Base-by-base conservation (phyloP, 1,139 yeast species). In the Pichia sp. region DNA sequence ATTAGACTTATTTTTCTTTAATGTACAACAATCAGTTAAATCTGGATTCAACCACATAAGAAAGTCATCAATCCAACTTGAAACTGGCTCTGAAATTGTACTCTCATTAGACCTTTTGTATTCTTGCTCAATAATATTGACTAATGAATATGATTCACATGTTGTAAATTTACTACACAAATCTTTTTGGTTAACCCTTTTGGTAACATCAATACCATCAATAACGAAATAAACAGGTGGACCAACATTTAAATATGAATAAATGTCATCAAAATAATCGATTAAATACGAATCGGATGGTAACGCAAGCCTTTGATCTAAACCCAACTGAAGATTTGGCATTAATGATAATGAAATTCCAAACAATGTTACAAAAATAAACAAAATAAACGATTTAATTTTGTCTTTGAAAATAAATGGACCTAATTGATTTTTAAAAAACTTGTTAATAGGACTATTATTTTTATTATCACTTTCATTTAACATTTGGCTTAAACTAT, bases 41-140 rank as follows among this genome's bases (percentile, higher is more conserved):
- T 77, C 78, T 0, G 98, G 98, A 61, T 89, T 89, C 53, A 90
- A 69, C 86, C 94, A 92, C 43, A 81, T 76, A 55, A 92, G 73
- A 62, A 80, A 90, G 62, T 92, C 97, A 65, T 92, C 98, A 46
- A 89, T 70, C 97, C 97, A 92, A 58, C 85, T 84, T 1, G 96
- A 81, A 2, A 88, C 78, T 0, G 97, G 96, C 44, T 86, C 94
- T 1, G 78, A 75, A 42, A 92, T 74, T 10, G 84, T 83, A 0
- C 94, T 83, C 7, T 71, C 60, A 2, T 77, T 70, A 0, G 81
- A 72, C 43, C 96, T 69, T 54, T 81, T 79, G 48, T 85, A 77
- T 62, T 92, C 98, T 63, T 87, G 94, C 58, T 89, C 96, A 42
- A 92, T 66, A n/a, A 90, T 73, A 59, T 89, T 92, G 1, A 87